phyloP scores from a whole-genome alignment of 352 stramenopile species.

The Detonula confervacea region DNA sequence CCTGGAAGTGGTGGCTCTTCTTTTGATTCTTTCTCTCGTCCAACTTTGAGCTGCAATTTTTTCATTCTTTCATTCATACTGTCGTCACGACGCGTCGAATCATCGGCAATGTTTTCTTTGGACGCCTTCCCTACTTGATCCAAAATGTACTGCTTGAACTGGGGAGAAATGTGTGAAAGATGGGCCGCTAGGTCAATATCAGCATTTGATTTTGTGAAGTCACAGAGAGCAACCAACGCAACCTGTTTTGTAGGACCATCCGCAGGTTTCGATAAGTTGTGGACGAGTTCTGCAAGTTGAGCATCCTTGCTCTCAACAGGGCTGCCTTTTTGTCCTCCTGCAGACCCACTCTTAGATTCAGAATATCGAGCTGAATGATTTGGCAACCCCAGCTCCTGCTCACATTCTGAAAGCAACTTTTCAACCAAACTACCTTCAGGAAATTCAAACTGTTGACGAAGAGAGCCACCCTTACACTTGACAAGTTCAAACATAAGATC shows the following conservation, averaged over 20 bases:
- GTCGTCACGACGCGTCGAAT: neutral
- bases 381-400: conserved; percentile 31
- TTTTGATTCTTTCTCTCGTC: conserved; percentile 7
- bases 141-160: conserved; percentile 41
- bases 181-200: conserved; percentile 45
- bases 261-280: conserved; percentile 33
- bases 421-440: conserved; percentile 20
- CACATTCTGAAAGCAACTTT: conserved; percentile 31
- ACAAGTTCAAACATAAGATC: conserved; percentile 50
- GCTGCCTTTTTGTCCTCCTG: conserved; percentile 4
- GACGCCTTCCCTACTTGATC: conserved; percentile 34
- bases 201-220: conserved; percentile 39
- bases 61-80: conserved; percentile 37
- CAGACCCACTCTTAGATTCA: neutral
- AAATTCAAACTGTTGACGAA: conserved; percentile 40
- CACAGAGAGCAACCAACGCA: conserved; percentile 27
- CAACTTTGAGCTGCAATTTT: conserved; percentile 26
- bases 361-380: neutral
- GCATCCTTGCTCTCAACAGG: conserved; percentile 20
- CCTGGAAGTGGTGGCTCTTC: conserved; percentile 6
- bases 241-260: conserved; percentile 24
- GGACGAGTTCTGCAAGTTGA: conserved; percentile 43
- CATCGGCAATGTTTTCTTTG: conserved; percentile 33
- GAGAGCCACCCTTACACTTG: conserved; percentile 28
- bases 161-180: conserved; percentile 39